Base-by-base conservation (phyloP, 805 yeast species). In the Torulaspora maleeae region DNA sequence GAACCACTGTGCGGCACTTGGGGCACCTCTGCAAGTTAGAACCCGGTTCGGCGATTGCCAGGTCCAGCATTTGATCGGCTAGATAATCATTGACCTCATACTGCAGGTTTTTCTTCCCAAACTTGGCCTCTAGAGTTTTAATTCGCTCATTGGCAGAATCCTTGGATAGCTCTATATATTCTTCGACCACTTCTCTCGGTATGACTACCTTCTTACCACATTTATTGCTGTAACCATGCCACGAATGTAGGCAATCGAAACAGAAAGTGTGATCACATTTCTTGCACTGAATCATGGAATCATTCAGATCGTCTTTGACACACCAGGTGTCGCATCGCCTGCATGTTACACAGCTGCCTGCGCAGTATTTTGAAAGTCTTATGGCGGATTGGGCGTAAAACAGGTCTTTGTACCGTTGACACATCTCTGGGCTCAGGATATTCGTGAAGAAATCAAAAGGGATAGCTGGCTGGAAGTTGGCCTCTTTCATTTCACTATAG, bases 231-330 rank as follows among this genome's bases (percentile, higher is more conserved):
- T 67, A 65, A 1, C 83, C 83, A 60, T 81, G 86, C 80, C 82
- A 80, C 3, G 83, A 76, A 50, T 74, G 80, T 5, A 70, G 60
- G 59, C 86, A 81, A 22, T 68, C 69, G 48, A 69, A 68, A 54
- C 86, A 81, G 50, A 79, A 81, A 0, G 80, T 79, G 50, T 73
- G 69, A 9, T 63, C 59, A 56, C 86, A 81, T 3, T 57, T 48
- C 0, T 69, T 62, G 54, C 86, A 81, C 15, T 73, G 67, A 3
- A 77, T 68, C 44, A 80, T 61, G 7, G 70, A 59, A 7, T 75
- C 78, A 44, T 70, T 71, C 12, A 69, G 59, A 49, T 77, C 69
- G 16, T 71, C 71, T 38, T 79, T 63, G 28, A 79, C 68, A 22
- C 79, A 71, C 67, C 73, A 72, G 4, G 61, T 61, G 1, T 64